phyloP scores from a whole-genome alignment of 2,329 filamentous ascomycete genomes.

The Ophiostoma ulmi region DNA sequence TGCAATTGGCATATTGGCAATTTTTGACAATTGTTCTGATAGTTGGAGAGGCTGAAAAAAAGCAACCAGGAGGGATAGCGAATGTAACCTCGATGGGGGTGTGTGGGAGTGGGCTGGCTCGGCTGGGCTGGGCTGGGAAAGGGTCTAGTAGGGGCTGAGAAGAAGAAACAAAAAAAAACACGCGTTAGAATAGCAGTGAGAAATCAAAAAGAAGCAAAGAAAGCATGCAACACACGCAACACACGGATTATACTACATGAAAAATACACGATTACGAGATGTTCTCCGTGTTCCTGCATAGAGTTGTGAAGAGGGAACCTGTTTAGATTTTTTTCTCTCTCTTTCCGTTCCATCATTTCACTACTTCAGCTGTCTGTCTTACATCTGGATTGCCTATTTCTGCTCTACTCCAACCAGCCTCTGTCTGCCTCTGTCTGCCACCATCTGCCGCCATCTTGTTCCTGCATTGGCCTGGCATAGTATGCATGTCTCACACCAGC shows the following conservation, averaged over 20 bases:
- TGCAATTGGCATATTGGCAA: too few relatives aligned
- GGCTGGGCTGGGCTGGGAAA: too few relatives aligned
- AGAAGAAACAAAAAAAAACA: background rate
- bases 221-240: background rate
- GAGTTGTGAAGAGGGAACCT: background rate
- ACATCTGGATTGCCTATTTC: background rate
- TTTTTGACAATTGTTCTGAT: too few relatives aligned
- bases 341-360: background rate
- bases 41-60: too few relatives aligned
- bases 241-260: background rate
- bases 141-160: background rate
- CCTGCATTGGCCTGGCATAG: constrained; percentile 4
- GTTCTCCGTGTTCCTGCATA: background rate
- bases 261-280: background rate
- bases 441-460: background rate
- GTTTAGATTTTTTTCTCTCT: background rate
- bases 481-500: constrained; percentile 5
- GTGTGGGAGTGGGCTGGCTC: background rate
- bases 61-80: background rate
- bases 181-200: too few relatives aligned
- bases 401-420: background rate
- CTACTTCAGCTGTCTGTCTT: background rate
- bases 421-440: background rate
- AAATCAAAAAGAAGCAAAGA: background rate
- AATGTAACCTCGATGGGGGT: background rate